Conservation (phyloP, 1,139 yeast genomes). For the Zygosaccharomyces pseudobailii region DNA sequence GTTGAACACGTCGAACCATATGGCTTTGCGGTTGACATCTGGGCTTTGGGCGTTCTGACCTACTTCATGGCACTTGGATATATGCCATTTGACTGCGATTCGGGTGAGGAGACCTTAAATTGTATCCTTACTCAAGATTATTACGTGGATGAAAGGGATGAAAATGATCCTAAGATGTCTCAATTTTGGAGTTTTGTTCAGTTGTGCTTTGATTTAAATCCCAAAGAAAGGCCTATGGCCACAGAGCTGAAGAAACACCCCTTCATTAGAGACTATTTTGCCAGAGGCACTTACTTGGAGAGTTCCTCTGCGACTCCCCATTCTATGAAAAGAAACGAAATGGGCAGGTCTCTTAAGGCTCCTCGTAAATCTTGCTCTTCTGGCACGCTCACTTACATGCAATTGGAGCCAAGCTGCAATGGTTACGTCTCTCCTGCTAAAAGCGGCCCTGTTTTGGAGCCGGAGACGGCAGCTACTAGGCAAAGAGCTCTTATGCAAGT, state of each 20-base stretch:
- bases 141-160: constrained; percentile 41
- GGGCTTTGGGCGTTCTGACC: constrained; percentile 74
- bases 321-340: constrained; percentile 16
- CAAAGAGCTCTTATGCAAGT: constrained; percentile 19
- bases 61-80: constrained; percentile 72
- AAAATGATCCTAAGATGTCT: constrained; percentile 33
- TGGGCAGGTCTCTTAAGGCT: constrained; percentile 22
- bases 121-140: constrained; percentile 57
- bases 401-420: constrained; percentile 6
- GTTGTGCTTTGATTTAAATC: constrained; percentile 50
- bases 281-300: constrained; percentile 8
- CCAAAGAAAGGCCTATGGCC: constrained; percentile 45
- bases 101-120: constrained; percentile 61
- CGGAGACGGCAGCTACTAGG: constrained; percentile 7
- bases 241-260: constrained; percentile 47
- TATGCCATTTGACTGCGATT: constrained; percentile 76
- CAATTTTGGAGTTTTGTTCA: constrained; percentile 56
- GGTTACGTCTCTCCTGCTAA: not conserved
- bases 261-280: constrained; percentile 27
- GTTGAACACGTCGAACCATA: constrained; percentile 35
- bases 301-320: constrained; percentile 5
- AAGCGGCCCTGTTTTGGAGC: constrained; percentile 4
- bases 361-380: constrained; percentile 25
- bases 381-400: not conserved
- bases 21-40: constrained; percentile 58